Base-by-base conservation (phyloP, 176 grass and related monocot species). In the Pontederia paniculata region DNA sequence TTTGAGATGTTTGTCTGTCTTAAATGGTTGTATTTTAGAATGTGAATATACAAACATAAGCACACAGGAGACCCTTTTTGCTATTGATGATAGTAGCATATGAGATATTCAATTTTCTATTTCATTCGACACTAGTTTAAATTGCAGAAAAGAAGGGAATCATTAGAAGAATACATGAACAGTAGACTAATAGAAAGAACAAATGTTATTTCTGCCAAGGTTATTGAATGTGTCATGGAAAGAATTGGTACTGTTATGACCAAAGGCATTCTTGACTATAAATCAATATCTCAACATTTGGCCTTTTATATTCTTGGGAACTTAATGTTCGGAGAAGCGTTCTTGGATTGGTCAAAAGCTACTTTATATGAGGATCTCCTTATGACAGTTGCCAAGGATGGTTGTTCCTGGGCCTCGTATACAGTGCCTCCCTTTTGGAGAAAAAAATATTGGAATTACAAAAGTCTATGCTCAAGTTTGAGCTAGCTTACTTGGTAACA, bases 371-470 rank as follows among this genome's bases (percentile, higher is more conserved):
- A 98, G 70, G 83, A 88, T 56, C 87, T 98, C 22, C 69, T 98
- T 25, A 88, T 76, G 80, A 67, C 63, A 62, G 70, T 98, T 41
- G 79, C 83, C 54, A 88, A 88, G 43, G 78, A 98, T 54, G 83
- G 87, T 56, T 88, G 83, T 66, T 93, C 82, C 55, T 98, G 94
- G 94, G 83, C 94, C 70, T 93, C 87, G 73, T 88, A 77, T 77
- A 50, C 63, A 57, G 50, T 98, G 37, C 63, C 57, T 42, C 94
- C 94, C 4, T 82, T 88, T 70, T 98, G 94, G 94, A 85, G 80
- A 69, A 66, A 75, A 61, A 76, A 61, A 63, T 98, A 91, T 80
- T 80, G 78, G 87, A 91, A 76, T 52, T 98, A 98, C 72, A 57
- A 2, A 22, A 44, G 55, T 14, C 51, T 70, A 50, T 98, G 83